A percentile compares a stretch with the other conserved stretches of the same genome.
Conservation (phyloP, 768 basidiomycete genomes). For the Suillus spraguei region DNA sequence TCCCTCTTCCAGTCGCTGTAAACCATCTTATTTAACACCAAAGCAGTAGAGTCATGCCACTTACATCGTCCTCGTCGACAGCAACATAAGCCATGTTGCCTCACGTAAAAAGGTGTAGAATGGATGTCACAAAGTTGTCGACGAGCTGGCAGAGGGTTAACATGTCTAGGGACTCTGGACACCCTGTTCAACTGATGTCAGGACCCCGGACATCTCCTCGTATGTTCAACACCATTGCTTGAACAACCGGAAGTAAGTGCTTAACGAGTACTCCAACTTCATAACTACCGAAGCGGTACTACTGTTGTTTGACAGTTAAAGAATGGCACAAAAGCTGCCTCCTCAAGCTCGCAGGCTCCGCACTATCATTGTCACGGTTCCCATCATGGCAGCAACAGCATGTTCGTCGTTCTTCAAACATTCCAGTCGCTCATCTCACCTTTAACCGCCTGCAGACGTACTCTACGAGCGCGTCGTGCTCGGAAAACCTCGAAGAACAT, state of each 20-base stretch:
- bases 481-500: conserved; percentile 47
- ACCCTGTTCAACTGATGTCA: not conserved
- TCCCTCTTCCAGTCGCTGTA: conserved; percentile 63
- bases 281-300: not conserved
- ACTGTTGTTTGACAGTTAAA: no score
- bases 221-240: not conserved
- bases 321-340: conserved; percentile 38
- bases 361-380: conserved; percentile 62
- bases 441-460: conserved; percentile 45
- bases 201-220: conserved; percentile 3
- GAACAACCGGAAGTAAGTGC: no score
- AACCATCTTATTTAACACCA: not conserved
- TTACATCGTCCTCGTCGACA: conserved; percentile 71
- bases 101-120: not conserved
- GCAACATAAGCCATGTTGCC: conserved; percentile 67
- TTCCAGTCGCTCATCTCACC: conserved; percentile 13
- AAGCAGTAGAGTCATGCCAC: conserved; percentile 18
- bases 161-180: not conserved
- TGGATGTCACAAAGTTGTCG: no score
- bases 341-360: conserved; percentile 48
- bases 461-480: conserved; percentile 66
- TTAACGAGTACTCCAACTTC: not conserved
- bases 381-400: conserved; percentile 65
- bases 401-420: conserved; percentile 41
- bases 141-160: not conserved